Conservation (phyloP, 345 rosid species). For the Eucalyptus albens region DNA sequence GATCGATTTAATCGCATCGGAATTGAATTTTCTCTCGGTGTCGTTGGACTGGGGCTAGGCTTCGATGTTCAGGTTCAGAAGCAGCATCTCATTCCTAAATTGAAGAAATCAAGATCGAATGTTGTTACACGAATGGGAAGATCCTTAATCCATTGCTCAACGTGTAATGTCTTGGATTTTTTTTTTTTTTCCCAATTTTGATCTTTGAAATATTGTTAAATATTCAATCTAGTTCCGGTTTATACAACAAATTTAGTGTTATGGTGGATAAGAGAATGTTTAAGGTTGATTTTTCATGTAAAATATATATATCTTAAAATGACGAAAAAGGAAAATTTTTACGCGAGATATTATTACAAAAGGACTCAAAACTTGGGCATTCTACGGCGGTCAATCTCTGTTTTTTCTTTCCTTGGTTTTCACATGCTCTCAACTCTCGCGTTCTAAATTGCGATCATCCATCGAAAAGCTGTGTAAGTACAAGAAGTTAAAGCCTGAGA, state of each 20-base stretch:
- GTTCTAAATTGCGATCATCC: not conserved
- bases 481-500: not conserved
- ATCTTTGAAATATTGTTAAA: not conserved
- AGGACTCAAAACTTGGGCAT: not conserved
- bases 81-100: not conserved
- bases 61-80: not conserved
- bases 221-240: not conserved
- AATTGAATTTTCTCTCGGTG: not conserved
- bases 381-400: not conserved
- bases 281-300: too few species aligned
- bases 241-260: too few species aligned
- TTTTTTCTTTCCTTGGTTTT: not conserved
- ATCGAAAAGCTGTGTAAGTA: not conserved
- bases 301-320: too few species aligned
- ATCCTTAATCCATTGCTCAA: not conserved
- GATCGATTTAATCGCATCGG: not conserved
- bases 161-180: not conserved
- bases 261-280: too few species aligned
- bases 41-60: not conserved
- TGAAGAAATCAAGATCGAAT: not conserved
- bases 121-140: not conserved
- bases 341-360: not conserved
- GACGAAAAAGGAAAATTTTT: too few species aligned
- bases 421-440: not conserved
- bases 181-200: not conserved